phyloP scores from a whole-genome alignment of 371 early-diverging fungal species.

The Basidiobolus meristosporus region DNA sequence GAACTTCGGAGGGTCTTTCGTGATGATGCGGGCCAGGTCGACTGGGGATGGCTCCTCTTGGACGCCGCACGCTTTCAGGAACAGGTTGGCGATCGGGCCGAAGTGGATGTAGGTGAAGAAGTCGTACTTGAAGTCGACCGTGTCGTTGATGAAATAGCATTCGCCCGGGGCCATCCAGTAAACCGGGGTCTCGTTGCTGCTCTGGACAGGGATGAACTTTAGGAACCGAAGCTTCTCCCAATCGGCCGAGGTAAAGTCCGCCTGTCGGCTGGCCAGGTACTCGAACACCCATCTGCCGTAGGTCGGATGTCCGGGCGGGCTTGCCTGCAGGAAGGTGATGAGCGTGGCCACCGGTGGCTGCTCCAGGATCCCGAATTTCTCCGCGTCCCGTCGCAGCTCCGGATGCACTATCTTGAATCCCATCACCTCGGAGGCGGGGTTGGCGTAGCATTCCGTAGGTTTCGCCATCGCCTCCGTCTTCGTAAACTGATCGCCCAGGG shows the following conservation, averaged over 20 bases:
- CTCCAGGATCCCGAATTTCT: slow-evolving; percentile 44
- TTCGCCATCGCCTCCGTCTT: slow-evolving; percentile 15
- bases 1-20: slow-evolving; percentile 45
- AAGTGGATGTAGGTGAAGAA: slow-evolving; percentile 55
- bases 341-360: slow-evolving; percentile 28
- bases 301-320: slow-evolving; percentile 15
- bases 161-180: no score
- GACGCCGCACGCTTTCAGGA: slow-evolving; percentile 71
- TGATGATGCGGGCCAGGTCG: slow-evolving; percentile 51
- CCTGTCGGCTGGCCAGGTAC: slow-evolving; percentile 45
- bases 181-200: no score
- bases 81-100: slow-evolving; percentile 47
- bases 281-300: slow-evolving; percentile 37
- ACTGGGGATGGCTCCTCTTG: slow-evolving; percentile 62
- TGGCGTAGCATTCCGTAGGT: slow-evolving; percentile 39
- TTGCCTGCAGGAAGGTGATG: slow-evolving; percentile 17
- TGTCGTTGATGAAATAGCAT: no score
- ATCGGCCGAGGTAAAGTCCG: no score
- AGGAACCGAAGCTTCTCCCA: no score
- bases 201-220: no score
- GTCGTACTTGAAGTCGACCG: no score
- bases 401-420: slow-evolving; percentile 40
- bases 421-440: slow-evolving; percentile 34
- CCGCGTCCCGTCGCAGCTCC: slow-evolving; percentile 26
- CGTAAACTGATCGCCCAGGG: no score